Percentiles rank a stretch among this genome's conserved stretches.
Evolutionary conservation across 768 basidiomycete species (phyloP).

Genomic region (Boletus rufocinnamomeus): DNA sequence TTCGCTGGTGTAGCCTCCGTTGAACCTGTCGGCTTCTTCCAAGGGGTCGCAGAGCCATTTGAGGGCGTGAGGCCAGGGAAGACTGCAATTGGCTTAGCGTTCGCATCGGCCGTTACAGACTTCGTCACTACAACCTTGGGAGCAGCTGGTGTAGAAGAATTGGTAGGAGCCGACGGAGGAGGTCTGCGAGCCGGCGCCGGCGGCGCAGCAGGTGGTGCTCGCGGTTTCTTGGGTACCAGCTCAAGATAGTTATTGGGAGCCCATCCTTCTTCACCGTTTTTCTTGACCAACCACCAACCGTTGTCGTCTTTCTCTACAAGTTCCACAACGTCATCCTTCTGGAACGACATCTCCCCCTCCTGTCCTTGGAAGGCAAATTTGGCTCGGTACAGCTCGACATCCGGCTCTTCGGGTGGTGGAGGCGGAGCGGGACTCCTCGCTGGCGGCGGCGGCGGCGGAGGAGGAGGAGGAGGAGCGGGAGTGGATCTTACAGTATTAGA

Average conservation of each 20-base stretch:
- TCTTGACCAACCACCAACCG: conserved; percentile 98
- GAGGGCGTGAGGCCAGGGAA: conserved; percentile 73
- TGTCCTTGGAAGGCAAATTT: conserved; percentile 94
- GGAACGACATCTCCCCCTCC: conserved; percentile 86
- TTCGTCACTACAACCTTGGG: conserved; percentile 39
- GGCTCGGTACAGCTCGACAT: conserved; percentile 77
- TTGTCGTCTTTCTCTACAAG: conserved; percentile 90
- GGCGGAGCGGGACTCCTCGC: conserved; percentile 50
- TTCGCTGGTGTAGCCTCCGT: conserved; percentile 42
- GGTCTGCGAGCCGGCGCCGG: conserved; percentile 58
- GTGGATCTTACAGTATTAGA: conserved; percentile 28
- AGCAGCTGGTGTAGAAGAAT: conserved; percentile 35
- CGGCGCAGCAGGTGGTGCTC: conserved; percentile 65
- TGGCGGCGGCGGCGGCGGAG: conserved; percentile 42
- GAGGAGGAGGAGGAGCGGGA: conserved; percentile 28
- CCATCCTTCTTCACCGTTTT: conserved; percentile 84
- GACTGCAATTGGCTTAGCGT: conserved; percentile 79
- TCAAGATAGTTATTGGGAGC: conserved; percentile 94
- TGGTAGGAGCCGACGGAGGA: conserved; percentile 46
- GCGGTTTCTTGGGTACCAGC: conserved; percentile 65
- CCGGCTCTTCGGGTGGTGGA: conserved; percentile 59
- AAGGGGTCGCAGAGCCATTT: conserved; percentile 71
- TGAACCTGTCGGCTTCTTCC: conserved; percentile 59
- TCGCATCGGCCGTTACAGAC: conserved; percentile 54
- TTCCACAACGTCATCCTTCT: conserved; percentile 92